Evolutionary conservation across 2,329 filamentous ascomycete genomes (phyloP), one percentile per base, ranked within the genome.

Genomic region (Penicillium sp.): DNA sequence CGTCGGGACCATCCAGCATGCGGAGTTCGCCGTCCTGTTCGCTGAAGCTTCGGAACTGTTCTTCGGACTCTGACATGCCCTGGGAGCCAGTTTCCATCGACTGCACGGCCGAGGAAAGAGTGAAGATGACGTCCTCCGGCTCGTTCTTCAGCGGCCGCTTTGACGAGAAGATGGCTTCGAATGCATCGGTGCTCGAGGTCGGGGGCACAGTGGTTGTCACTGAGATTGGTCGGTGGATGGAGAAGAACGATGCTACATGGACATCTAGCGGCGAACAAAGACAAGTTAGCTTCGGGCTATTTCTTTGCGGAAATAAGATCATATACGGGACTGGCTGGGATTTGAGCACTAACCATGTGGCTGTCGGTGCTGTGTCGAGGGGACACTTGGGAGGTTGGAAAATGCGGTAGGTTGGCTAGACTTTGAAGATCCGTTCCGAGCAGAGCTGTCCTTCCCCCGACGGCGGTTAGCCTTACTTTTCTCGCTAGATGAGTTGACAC

Each of bases 191-290:
- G 50, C 83, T 86, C 44, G 91, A 82, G 21, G 82, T 79, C 65
- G 84, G 86, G 53, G 89, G 94, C 68, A 96, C 87, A 63, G 88
- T 87, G 65, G 87, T 86, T 47, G 87, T 91, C 62, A 97, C 85
- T 52, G 91, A 96, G 68, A 99, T 93, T 44, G 94, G 94, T 58
- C 94, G 87, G 76, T 99, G 91, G 62, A 96, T 88, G 60, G 92
- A 95, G 80, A 97, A 97, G 81, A 99, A 97, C 57, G 88, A 88
- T 8, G 93, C 94, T 44, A 96, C 80, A 60, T 89, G 87, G 58
- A 97, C 82, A 68, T 95, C 94, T 97, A 62, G 13, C 29, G 15
- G 47, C 10, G 21, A n/a, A 39, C 29, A 34, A 29, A 45, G 46
- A 49, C 45, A 40, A 47, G 50, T 57, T 49, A 59, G 48, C n/a